Conservation (phyloP, 2,329 filamentous ascomycete species). For the Aspergillus sergii region DNA sequence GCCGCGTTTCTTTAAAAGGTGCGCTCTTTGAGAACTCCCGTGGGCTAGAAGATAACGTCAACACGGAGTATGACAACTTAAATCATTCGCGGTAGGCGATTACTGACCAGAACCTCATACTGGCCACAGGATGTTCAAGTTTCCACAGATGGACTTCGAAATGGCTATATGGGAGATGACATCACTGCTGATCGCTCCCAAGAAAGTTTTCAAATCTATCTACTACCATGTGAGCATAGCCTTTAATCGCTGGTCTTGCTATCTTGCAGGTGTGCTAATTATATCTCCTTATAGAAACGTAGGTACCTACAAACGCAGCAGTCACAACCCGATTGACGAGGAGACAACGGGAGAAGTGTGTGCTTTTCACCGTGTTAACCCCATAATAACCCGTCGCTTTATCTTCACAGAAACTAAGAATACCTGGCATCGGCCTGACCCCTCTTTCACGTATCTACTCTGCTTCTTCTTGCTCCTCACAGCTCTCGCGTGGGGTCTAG, state of each 20-base stretch:
- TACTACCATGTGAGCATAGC: slow-evolving; percentile 64
- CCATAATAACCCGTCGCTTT: not conserved
- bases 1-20: slow-evolving; percentile 69
- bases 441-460: slow-evolving; percentile 70
- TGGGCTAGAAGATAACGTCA: not conserved
- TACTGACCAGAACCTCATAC: slow-evolving; percentile 14
- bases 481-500: slow-evolving; percentile 60
- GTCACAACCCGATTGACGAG: not conserved
- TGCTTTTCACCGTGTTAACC: not conserved
- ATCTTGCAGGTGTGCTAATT: not conserved
- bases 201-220: slow-evolving; percentile 71
- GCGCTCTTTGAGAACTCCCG: slow-evolving; percentile 5
- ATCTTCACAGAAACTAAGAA: slow-evolving; percentile 63
- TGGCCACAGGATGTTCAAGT: slow-evolving; percentile 64
- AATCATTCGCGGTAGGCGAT: not conserved
- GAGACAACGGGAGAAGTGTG: not conserved
- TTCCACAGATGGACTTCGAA: slow-evolving; percentile 74
- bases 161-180: slow-evolving; percentile 75
- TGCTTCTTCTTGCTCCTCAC: slow-evolving; percentile 65
- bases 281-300: not conserved
- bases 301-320: not conserved
- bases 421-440: slow-evolving; percentile 70
- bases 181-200: slow-evolving; percentile 67
- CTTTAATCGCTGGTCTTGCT: slow-evolving; percentile 1
- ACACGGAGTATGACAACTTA: not conserved